Evolutionary conservation across 495 filamentous ascomycete species (phyloP).

Genomic region (Aspergillus coremiiformis): DNA sequence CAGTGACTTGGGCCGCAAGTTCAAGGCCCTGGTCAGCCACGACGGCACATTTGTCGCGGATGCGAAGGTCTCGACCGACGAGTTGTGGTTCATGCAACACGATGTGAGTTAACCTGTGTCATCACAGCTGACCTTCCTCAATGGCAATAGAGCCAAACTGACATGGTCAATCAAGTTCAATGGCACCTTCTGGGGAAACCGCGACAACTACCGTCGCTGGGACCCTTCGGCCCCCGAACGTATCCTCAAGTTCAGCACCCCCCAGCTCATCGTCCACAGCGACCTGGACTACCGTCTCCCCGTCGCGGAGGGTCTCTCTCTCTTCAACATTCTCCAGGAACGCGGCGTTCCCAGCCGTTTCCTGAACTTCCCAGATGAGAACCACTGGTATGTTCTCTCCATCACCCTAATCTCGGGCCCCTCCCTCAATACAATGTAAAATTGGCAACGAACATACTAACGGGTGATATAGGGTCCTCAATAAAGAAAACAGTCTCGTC

Average conservation of each 20-base stretch:
- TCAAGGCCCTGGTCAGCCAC: constrained; percentile 46
- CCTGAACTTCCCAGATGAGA: constrained; percentile 48
- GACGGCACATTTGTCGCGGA: constrained; percentile 41
- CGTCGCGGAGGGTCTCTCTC: constrained; percentile 33
- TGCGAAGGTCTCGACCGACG: constrained; percentile 40
- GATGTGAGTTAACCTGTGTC: constrained; percentile 15
- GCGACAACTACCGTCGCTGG: constrained; percentile 37
- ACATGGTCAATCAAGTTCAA: constrained; percentile 27
- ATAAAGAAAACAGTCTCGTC: constrained; percentile 38
- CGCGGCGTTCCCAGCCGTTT: constrained; percentile 51
- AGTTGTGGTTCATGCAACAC: constrained; percentile 40
- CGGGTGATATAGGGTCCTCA: constrained; percentile 21
- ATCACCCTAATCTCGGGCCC: no score
- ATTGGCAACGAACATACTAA: no score
- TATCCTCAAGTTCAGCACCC: constrained; percentile 33
- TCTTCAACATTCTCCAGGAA: constrained; percentile 45
- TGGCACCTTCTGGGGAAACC: constrained; percentile 37
- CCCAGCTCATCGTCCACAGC: constrained; percentile 43
- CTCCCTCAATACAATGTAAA: no score
- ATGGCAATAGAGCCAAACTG: neutral
- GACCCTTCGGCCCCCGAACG: constrained; percentile 34
- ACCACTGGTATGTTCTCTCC: constrained; percentile 36
- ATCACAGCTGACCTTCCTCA: neutral
- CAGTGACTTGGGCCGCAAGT: constrained; percentile 42
- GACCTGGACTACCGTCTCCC: constrained; percentile 38